A percentile compares a stretch with the other conserved stretches of the same genome.
Evolutionary conservation across 208 protist species (phyloP).

Genomic region (Naegleria gruberi): DNA sequence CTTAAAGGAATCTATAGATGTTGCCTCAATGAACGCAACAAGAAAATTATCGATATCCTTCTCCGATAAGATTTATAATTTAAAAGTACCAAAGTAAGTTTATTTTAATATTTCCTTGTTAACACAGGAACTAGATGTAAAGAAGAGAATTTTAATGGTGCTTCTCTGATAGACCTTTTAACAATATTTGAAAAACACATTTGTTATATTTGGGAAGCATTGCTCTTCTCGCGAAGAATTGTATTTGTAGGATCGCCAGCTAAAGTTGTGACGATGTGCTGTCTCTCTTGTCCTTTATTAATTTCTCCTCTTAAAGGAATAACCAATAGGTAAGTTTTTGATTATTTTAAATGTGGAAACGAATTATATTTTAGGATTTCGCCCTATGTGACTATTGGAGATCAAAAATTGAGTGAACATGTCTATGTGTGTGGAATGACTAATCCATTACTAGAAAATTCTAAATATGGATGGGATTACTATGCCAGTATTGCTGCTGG

Average conservation of each 20-base stretch:
- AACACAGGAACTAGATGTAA: not conserved
- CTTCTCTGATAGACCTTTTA: not conserved
- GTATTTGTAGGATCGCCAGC: slow-evolving; percentile 9
- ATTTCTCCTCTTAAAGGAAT: not conserved
- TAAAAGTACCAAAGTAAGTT: slow-evolving; percentile 5
- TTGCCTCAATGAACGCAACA: not conserved
- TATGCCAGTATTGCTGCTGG: not conserved
- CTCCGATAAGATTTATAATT: not conserved
- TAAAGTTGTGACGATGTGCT: not conserved
- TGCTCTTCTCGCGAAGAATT: not conserved
- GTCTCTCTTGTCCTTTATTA: not conserved
- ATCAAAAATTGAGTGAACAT: not conserved
- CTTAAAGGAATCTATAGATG: not conserved
- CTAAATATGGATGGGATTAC: not conserved
- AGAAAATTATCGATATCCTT: not conserved
- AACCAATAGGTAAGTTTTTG: not conserved
- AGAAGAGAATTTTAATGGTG: not conserved
- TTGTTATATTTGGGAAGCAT: not conserved
- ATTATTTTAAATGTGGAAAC: not conserved
- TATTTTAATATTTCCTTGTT: not conserved
- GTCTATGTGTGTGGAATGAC: not conserved
- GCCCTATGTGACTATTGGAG: not conserved
- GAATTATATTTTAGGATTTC: not conserved
- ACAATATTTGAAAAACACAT: slow-evolving; percentile 1
- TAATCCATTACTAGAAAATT: not conserved